Percentiles rank a stretch among this genome's conserved stretches.
phyloP scores from a whole-genome alignment of 495 filamentous ascomycete genomes.

The Echria macrotheca region DNA sequence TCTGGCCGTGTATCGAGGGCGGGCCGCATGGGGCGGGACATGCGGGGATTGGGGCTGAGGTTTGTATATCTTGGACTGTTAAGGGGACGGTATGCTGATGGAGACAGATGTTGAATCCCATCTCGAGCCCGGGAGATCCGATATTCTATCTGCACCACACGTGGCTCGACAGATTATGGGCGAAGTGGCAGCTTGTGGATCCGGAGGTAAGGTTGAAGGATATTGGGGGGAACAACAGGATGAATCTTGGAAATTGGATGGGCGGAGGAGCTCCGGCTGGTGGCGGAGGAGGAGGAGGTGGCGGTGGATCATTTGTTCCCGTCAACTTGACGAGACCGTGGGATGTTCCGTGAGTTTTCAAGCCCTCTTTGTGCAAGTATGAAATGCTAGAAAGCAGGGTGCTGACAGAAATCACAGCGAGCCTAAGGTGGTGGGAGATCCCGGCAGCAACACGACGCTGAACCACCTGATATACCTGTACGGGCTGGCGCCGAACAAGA shows the following conservation, averaged over 20 bases:
- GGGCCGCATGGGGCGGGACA: conserved; percentile 7
- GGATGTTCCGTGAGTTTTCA: neutral
- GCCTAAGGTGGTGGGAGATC: conserved; percentile 1
- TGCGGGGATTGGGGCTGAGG: conserved; percentile 3
- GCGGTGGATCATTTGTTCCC: neutral
- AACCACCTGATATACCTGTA: conserved; percentile 4
- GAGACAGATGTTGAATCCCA: conserved; percentile 39
- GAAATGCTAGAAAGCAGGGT: neutral
- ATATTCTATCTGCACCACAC: conserved; percentile 67
- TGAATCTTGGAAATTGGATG: neutral
- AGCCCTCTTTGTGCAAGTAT: neutral
- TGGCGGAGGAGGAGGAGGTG: neutral
- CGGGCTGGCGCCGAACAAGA: neutral
- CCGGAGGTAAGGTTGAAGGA: conserved; percentile 26
- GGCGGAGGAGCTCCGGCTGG: neutral
- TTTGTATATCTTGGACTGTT: neutral
- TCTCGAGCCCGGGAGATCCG: conserved; percentile 54
- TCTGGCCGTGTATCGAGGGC: conserved; percentile 5
- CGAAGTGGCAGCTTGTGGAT: conserved; percentile 59
- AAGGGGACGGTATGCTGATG: neutral
- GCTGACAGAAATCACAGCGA: neutral
- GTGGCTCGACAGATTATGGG: conserved; percentile 64
- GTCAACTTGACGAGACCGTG: conserved; percentile 2
- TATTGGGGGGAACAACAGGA: conserved; percentile 21
- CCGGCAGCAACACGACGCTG: conserved; percentile 6